A percentile compares a stretch with the other conserved stretches of the same genome.
Evolutionary conservation across 768 basidiomycete genomes (phyloP).

Genomic region (Tylopilus felleus): DNA sequence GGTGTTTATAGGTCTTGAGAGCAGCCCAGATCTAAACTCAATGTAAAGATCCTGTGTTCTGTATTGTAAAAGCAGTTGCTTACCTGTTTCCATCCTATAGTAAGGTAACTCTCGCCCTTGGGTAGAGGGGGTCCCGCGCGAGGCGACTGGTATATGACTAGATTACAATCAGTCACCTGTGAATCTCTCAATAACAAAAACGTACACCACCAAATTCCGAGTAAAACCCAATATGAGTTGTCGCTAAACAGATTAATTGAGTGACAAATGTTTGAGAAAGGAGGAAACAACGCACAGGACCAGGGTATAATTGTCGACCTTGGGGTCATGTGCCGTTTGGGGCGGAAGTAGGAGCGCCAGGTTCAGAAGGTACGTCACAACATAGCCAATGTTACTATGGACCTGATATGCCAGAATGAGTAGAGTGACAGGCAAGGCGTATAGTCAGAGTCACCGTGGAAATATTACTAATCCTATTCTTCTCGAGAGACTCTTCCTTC

Average conservation of each 20-base stretch:
- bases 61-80: background rate
- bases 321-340: conserved; percentile 42
- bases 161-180: background rate
- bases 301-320: conserved; percentile 72
- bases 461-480: no score
- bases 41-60: background rate
- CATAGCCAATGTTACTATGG: conserved; percentile 76
- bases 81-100: conserved; percentile 85
- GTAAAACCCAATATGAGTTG: conserved; percentile 74
- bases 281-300: conserved; percentile 50
- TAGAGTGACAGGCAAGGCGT: background rate
- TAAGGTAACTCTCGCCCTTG: conserved; percentile 68
- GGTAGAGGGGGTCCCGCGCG: conserved; percentile 78
- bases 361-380: conserved; percentile 61
- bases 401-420: conserved; percentile 38
- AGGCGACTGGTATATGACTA: conserved; percentile 81
- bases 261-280: background rate
- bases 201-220: no score
- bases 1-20: conserved; percentile 66
- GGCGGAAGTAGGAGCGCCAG: conserved; percentile 65
- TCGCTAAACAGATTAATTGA: conserved; percentile 39
- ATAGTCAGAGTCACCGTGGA: conserved; percentile 54
- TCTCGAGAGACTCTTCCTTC: no score
- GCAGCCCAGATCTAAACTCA: conserved; percentile 68
- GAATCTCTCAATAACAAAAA: background rate